Evolutionary conservation across 2,329 filamentous ascomycete genomes (phyloP).

Genomic region (Nigrograna mackinnonii): DNA sequence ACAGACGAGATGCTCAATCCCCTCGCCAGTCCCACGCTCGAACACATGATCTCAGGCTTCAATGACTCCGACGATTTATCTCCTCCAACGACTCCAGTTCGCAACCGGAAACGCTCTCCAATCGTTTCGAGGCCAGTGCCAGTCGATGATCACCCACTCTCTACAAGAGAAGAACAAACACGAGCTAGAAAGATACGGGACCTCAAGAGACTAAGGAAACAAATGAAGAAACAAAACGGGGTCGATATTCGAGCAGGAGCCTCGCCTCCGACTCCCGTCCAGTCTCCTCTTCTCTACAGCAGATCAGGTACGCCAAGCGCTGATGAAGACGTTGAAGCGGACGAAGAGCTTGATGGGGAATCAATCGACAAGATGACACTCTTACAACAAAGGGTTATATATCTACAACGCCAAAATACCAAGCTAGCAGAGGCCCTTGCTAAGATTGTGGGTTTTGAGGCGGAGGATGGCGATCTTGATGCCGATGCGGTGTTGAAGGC

Average conservation of each 20-base stretch:
- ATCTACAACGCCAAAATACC: conserved; percentile 27
- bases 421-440: conserved; percentile 28
- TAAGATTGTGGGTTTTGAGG: conserved; percentile 26
- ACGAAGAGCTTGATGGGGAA: neutral
- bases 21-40: conserved; percentile 18
- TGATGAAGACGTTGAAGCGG: neutral
- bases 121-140: conserved; percentile 18
- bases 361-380: conserved; percentile 13
- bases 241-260: neutral
- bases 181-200: conserved; percentile 8
- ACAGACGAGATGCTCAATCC: conserved; percentile 33
- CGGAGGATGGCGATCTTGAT: conserved; percentile 15
- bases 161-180: conserved; percentile 6
- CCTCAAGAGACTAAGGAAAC: neutral
- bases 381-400: conserved; percentile 20
- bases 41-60: conserved; percentile 17
- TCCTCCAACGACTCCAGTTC: conserved; percentile 1
- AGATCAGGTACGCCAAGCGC: neutral
- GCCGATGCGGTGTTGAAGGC: conserved; percentile 6
- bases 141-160: conserved; percentile 24
- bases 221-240: neutral
- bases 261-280: neutral
- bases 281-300: neutral
- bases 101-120: conserved; percentile 19
- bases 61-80: neutral